Evolutionary conservation across 2,329 filamentous ascomycete genomes (phyloP).

Genomic region (Polytolypa hystricis): DNA sequence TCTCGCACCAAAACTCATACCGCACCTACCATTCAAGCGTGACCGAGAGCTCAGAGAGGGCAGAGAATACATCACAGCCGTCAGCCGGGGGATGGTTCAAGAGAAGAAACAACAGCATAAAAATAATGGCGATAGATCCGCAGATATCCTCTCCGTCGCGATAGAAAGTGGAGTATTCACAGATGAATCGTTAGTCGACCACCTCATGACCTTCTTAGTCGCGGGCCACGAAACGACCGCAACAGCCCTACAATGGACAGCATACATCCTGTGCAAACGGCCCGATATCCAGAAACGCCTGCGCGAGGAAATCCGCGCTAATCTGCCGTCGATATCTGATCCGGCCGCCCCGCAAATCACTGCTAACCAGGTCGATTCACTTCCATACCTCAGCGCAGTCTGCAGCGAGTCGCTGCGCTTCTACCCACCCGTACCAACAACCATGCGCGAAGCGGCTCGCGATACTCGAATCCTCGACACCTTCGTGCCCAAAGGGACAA

Average conservation of each 20-base stretch:
- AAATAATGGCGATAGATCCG: constrained; percentile 37
- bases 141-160: constrained; percentile 73
- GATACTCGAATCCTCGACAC: constrained; percentile 57
- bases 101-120: constrained; percentile 52
- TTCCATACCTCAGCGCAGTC: constrained; percentile 72
- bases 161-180: constrained; percentile 63
- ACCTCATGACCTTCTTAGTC: constrained; percentile 26
- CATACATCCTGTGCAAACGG: constrained; percentile 42
- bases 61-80: constrained; percentile 48
- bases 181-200: constrained; percentile 72
- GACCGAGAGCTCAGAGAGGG: constrained; percentile 55
- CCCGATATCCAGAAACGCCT: constrained; percentile 39
- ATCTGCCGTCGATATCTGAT: constrained; percentile 44
- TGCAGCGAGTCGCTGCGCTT: constrained; percentile 67
- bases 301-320: constrained; percentile 40
- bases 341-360: constrained; percentile 55
- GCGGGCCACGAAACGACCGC: constrained; percentile 44
- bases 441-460: constrained; percentile 52
- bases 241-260: constrained; percentile 42
- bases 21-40: constrained; percentile 54
- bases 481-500: constrained; percentile 58
- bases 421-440: constrained; percentile 60
- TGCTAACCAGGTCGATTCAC: constrained; percentile 49
- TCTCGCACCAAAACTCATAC: constrained; percentile 52
- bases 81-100: constrained; percentile 57